These are phyloP conservation scores for Leptographium wingfieldii DNA, from an alignment of 2,329 filamentous ascomycete species.

Conservation along the genomic window DNA sequence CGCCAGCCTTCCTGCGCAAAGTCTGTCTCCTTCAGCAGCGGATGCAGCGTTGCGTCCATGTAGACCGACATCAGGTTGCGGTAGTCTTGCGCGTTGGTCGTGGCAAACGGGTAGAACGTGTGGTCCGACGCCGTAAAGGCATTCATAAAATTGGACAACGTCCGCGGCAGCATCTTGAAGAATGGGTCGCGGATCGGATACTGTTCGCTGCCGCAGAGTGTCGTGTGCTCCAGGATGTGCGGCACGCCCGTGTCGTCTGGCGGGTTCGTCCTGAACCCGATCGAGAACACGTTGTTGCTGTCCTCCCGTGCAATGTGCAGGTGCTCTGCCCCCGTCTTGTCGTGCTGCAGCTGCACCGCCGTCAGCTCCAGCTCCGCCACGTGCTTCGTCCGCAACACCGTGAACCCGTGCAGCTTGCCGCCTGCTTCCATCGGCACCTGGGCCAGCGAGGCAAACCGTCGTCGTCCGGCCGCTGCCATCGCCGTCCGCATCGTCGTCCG, in stretches of 20 bases:
- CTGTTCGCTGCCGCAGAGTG: constrained; percentile 89
- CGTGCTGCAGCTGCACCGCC: constrained; percentile 78
- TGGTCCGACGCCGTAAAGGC: constrained; percentile 94
- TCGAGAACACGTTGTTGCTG: constrained; percentile 98
- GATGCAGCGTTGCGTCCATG: constrained; percentile 84
- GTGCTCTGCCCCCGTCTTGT: constrained; percentile 93
- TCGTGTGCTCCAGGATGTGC: constrained; percentile 96
- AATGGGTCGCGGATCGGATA: constrained; percentile 98
- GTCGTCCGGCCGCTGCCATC: too few species aligned
- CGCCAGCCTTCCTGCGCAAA: constrained; percentile 97
- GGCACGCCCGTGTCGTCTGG: constrained; percentile 92
- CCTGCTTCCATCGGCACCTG: constrained; percentile 61
- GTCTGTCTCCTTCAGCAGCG: constrained; percentile 78
- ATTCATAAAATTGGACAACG: constrained; percentile 99
- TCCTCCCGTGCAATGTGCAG: constrained; percentile 91
- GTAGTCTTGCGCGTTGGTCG: constrained; percentile 90
- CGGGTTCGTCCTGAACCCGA: constrained; percentile 98
- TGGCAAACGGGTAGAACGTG: constrained; percentile 95
- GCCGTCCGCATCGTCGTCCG: background rate
- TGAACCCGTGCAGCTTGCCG: constrained; percentile 87
- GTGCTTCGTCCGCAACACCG: constrained; percentile 75
- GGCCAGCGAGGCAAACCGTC: constrained; percentile 29
- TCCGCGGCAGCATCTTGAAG: constrained; percentile 98
- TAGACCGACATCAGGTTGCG: constrained; percentile 95
- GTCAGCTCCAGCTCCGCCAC: constrained; percentile 90